Conservation (phyloP, 495 filamentous ascomycete species). For the Talaromyces nanjingensis region DNA sequence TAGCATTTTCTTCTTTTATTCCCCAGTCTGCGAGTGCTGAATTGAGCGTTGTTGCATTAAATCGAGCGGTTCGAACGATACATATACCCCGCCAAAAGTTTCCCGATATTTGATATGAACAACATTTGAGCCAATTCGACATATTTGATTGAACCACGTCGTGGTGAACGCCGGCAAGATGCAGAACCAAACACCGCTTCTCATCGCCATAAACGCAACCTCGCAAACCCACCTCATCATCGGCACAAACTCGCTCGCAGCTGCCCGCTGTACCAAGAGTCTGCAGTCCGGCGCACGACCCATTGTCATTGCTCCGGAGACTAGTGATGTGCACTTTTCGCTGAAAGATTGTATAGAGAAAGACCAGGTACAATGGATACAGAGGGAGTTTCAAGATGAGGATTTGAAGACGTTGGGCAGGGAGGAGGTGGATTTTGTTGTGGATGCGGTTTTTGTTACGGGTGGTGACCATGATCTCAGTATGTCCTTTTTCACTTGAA, state of each 20-base stretch:
- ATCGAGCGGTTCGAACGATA: background rate
- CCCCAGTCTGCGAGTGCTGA: background rate
- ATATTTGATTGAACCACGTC: background rate
- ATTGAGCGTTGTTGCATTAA: background rate
- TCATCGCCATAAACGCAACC: conserved; percentile 69
- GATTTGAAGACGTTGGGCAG: conserved; percentile 73
- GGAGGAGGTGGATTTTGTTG: conserved; percentile 67
- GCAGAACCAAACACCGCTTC: conserved; percentile 38
- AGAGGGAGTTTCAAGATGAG: conserved; percentile 60
- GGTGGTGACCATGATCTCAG: conserved; percentile 46
- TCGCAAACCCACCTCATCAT: conserved; percentile 80
- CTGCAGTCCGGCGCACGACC: conserved; percentile 82
- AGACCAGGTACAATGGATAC: conserved; percentile 64
- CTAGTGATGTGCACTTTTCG: conserved; percentile 59
- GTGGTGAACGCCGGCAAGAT: background rate
- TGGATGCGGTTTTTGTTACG: conserved; percentile 92
- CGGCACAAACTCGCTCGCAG: conserved; percentile 80
- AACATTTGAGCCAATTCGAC: background rate
- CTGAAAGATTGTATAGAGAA: conserved; percentile 66
- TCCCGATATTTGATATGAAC: background rate
- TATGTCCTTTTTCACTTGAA: too few relatives aligned
- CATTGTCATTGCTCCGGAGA: conserved; percentile 69
- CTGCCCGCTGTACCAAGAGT: conserved; percentile 71
- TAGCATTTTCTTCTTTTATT: background rate
- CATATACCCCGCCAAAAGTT: background rate